Conservation (phyloP, 176 grass and related monocot species). For the Oryza punctata region DNA sequence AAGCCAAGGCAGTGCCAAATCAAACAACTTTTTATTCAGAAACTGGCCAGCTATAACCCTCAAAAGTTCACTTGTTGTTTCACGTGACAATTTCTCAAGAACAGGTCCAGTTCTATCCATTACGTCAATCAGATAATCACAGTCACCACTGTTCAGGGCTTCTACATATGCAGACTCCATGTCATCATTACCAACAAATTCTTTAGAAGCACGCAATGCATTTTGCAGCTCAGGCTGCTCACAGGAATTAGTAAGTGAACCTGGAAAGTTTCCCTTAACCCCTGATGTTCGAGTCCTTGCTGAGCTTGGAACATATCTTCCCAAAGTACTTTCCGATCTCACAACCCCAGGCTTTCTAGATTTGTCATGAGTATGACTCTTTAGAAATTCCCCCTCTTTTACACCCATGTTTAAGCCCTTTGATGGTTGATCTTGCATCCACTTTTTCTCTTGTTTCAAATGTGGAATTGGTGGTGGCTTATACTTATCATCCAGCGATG, state of each 20-base stretch:
- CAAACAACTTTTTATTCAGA: conserved; percentile 62
- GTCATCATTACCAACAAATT: conserved; percentile 42
- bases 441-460: conserved; percentile 64
- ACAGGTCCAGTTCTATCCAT: conserved; percentile 97
- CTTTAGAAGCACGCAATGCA: conserved; percentile 33
- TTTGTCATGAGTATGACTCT: conserved; percentile 36
- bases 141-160: conserved; percentile 63
- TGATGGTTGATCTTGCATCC: conserved; percentile 49
- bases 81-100: conserved; percentile 70
- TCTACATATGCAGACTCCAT: conserved; percentile 75
- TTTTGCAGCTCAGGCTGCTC: conserved; percentile 37
- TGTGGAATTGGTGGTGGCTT: conserved; percentile 53
- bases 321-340: conserved; percentile 32
- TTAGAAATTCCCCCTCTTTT: conserved; percentile 49
- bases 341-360: conserved; percentile 32
- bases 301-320: conserved; percentile 48
- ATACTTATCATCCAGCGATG: conserved; percentile 61
- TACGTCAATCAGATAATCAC: conserved; percentile 60
- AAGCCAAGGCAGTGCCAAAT: conserved; percentile 74
- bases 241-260: conserved; percentile 41
- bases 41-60: conserved; percentile 56
- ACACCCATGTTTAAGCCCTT: conserved; percentile 41
- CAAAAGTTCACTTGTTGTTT: conserved; percentile 67
- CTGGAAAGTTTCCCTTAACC: conserved; percentile 36
- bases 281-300: conserved; percentile 8